Evolutionary conservation across 306 rosid species (phyloP), one percentile per base, ranked within the genome.

Genomic region (Acmispon strigosus): DNA sequence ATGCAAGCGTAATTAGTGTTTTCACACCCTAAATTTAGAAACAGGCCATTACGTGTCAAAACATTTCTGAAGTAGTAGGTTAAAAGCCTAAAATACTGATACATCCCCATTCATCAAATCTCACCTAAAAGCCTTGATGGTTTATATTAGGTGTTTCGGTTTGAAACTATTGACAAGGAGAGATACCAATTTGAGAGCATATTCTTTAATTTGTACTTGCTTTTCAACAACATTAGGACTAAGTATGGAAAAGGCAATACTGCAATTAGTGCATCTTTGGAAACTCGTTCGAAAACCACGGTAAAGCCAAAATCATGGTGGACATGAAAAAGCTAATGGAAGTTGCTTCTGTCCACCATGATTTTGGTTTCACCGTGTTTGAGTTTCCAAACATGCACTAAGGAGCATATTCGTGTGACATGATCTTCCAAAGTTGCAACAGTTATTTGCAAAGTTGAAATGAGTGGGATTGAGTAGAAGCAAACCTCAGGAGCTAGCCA

Each of bases 401-500:
- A n/a, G 82, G 44, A 39, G 10, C 79, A 76, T 50, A 64, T 47
- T 61, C 49, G 4, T 42, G 50, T 24, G 64, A 72, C 60, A 50
- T 22, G 43, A 34, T 65, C 37, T 37, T 53, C 8, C 20, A 50
- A 4, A 56, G 53, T 50, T 67, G 73, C 65, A 82, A 20, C 19
- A 73, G 75, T 39, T n/a, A 44, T 48, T 48, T 24, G 76, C 9
- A 49, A 20, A 63, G 43, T 69, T 64, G 49, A 78, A 59, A 72
- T 36, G 18, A 72, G 65, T 32, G 79, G 7, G 43, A 83, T 53
- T 73, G 54, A 80, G 37, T 67, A 59, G 47, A 62, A 72, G 69
- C 96, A 66, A 76, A 94, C 98, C 98, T 94, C 99, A 0, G 97
- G 97, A 82, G 99, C 99, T 24, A 94, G 85, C 99, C 97, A 94